Conservation (phyloP, 768 basidiomycete species). For the Tricholoma bakamatsutake region DNA sequence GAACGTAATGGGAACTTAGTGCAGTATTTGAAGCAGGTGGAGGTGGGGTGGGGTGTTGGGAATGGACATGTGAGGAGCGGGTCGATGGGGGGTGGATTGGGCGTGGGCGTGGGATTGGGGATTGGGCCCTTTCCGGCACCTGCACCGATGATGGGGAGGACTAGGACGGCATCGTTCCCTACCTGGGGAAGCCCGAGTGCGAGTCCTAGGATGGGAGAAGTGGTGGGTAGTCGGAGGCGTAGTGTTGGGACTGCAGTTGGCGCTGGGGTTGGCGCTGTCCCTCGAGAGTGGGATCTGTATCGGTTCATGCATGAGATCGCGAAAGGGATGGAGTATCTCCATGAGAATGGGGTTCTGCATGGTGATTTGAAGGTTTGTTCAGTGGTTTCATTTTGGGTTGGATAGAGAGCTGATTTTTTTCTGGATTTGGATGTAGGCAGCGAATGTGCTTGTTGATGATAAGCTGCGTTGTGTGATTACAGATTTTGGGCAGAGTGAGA, state of each 20-base stretch:
- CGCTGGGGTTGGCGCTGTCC: constrained; percentile 2
- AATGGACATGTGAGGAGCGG: constrained; percentile 1
- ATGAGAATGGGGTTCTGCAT: constrained; percentile 62
- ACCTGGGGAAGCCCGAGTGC: not conserved
- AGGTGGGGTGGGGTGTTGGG: constrained; percentile 5
- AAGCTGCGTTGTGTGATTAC: constrained; percentile 63
- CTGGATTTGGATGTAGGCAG: constrained; percentile 35
- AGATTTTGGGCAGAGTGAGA: constrained; percentile 80
- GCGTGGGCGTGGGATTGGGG: not conserved
- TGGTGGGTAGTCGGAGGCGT: not conserved
- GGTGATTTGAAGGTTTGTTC: constrained; percentile 71
- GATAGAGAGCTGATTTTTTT: not conserved
- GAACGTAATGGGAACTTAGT: constrained; percentile 59
- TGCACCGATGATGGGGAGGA: not conserved
- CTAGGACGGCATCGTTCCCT: not conserved
- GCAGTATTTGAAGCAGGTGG: constrained; percentile 44
- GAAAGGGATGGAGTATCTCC: constrained; percentile 78
- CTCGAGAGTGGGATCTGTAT: constrained; percentile 40
- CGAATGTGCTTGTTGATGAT: constrained; percentile 78
- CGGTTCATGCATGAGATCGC: constrained; percentile 70
- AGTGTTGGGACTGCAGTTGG: not conserved
- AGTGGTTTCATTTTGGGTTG: not conserved
- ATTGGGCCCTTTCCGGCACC: not conserved
- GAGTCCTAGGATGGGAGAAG: not conserved
- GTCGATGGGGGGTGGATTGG: not conserved